Evolutionary conservation across 225 moss, liverwort and hornwort genomes (phyloP), one percentile per base, ranked within the genome.

Genomic region (Marchantia polymorpha): DNA sequence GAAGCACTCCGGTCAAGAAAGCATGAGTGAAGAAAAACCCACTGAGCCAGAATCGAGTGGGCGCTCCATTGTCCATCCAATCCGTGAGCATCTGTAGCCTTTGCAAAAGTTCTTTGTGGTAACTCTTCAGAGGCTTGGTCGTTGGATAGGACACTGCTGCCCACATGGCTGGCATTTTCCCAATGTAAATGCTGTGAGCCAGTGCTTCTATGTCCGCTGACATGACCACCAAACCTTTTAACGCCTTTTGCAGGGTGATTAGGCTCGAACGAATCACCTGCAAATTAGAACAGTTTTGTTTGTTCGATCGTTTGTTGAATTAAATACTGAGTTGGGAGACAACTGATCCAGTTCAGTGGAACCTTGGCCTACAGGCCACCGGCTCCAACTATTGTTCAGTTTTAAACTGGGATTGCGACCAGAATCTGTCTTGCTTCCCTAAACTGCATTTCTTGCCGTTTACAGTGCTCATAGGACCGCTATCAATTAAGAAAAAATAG

Each of bases 11-110:
- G 56, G 86, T 86, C 72, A 92, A 88, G 75, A 95, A 95, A 8
- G 92, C 95, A 9, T 90, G 95, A 0, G 95, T 95, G 88, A 95
- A 93, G 78, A 90, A 95, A 76, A 95, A 95, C 29, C 95, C 95
- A n/a, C 90, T 90, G 6, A 95, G 82, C 95, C 92, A 95, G 52
- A 88, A 93, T 15, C 79, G 64, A 0, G 78, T 16, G 0, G 95
- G 92, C 0, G 93, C 88, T 12, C 93, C 93, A 0, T 83, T 12
- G 79, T 93, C 93, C 95, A 95, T 23, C 39, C 12, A 61, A n/a
- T n/a, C n/a, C n/a, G 88, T 89, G 0, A 95, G 72, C 92, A 91
- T 92, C 10, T 84, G 27, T 3, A 93, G 80, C 10, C 91, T 51
- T 0, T 81, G 81, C 3, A 92, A 64, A 0, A 93, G 75, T n/a